phyloP scores from a whole-genome alignment of 352 stramenopile genomes.

The Pythium periplocum region DNA sequence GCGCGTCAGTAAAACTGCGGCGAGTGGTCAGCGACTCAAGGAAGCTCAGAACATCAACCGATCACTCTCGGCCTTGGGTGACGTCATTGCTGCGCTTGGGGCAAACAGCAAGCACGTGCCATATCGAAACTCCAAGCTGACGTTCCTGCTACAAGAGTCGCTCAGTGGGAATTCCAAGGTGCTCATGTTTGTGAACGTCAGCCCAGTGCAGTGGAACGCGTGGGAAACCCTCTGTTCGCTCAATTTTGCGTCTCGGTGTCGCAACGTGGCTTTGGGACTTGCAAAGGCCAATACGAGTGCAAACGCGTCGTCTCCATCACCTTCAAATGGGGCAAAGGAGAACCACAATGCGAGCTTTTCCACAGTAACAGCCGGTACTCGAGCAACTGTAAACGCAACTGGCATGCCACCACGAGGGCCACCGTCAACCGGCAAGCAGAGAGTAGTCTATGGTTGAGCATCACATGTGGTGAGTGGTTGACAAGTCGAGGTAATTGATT shows the following conservation, averaged over 20 bases:
- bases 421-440: conserved; percentile 7
- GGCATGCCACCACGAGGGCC: conserved; percentile 4
- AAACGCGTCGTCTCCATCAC: conserved; percentile 8
- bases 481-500: background rate
- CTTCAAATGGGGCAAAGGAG: conserved; percentile 3
- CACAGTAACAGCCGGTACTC: too few relatives aligned
- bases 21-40: conserved; percentile 90
- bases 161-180: conserved; percentile 79
- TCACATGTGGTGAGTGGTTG: background rate
- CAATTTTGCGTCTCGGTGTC: conserved; percentile 87
- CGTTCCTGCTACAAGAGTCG: conserved; percentile 82
- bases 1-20: conserved; percentile 86
- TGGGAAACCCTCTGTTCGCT: conserved; percentile 88
- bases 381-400: background rate
- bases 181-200: conserved; percentile 87
- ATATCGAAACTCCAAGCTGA: conserved; percentile 96
- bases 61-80: conserved; percentile 90
- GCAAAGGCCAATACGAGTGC: conserved; percentile 48
- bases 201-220: conserved; percentile 83
- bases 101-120: conserved; percentile 90
- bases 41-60: conserved; percentile 97
- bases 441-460: conserved; percentile 11
- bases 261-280: conserved; percentile 82
- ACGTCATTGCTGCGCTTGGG: conserved; percentile 93
- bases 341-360: background rate